A percentile compares a stretch with the other conserved stretches of the same genome.
phyloP scores from a whole-genome alignment of 2,329 filamentous ascomycete species.

The Dactylellina haptotyla region DNA sequence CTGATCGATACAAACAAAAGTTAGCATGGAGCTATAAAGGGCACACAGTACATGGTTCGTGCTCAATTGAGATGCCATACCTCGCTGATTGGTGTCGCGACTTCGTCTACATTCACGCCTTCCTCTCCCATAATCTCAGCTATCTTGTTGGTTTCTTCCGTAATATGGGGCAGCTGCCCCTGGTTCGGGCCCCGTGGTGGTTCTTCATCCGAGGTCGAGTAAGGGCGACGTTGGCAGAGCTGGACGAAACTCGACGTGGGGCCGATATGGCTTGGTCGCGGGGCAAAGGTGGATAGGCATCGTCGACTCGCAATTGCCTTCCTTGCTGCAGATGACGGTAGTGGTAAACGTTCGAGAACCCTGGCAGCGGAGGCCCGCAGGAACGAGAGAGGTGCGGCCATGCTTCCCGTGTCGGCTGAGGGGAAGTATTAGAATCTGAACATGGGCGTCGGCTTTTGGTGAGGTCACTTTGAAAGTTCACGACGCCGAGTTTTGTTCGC shows the following conservation, averaged over 20 bases:
- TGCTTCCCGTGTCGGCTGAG: not conserved
- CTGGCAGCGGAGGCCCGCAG: constrained; percentile 30
- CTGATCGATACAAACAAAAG: constrained; percentile 61
- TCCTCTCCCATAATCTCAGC: constrained; percentile 49
- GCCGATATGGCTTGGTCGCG: constrained; percentile 22
- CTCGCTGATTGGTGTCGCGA: constrained; percentile 46
- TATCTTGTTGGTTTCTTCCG: constrained; percentile 33
- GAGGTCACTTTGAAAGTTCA: not conserved
- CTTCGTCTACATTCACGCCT: constrained; percentile 40
- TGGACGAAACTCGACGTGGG: constrained; percentile 15
- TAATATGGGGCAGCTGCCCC: constrained; percentile 25
- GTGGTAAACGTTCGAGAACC: constrained; percentile 31
- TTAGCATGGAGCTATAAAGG: not conserved
- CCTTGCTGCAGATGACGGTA: constrained; percentile 7
- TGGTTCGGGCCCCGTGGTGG: constrained; percentile 11
- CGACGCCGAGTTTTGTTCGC: no score
- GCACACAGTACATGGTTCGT: not conserved
- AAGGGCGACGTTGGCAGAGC: constrained; percentile 34
- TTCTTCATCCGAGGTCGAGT: constrained; percentile 15
- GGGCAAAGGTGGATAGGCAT: constrained; percentile 31
- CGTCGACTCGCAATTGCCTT: constrained; percentile 23
- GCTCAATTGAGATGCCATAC: constrained; percentile 12
- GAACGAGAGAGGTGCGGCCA: constrained; percentile 40
- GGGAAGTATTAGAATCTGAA: not conserved
- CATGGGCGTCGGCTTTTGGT: not conserved